These are phyloP conservation scores for Triticum urartu DNA, from an alignment of 176 grass and related monocot genomes.

Conservation along the genomic window DNA sequence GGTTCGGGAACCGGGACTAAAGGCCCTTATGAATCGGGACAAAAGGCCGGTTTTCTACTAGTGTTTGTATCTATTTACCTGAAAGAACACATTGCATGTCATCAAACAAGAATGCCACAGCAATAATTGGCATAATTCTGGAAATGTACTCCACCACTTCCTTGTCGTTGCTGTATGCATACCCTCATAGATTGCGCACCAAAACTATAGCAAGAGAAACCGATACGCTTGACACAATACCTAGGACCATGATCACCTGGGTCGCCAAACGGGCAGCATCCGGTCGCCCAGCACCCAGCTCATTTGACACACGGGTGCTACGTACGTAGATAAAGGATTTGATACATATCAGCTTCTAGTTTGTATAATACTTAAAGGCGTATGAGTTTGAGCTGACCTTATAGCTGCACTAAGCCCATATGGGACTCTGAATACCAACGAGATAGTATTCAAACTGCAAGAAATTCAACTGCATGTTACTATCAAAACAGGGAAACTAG, in stretches of 20 bases:
- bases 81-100: conserved; percentile 68
- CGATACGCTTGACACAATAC: conserved; percentile 10
- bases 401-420: conserved; percentile 73
- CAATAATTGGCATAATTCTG: conserved; percentile 63
- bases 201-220: conserved; percentile 42
- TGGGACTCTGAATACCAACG: conserved; percentile 53
- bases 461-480: not conserved
- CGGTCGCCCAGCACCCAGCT: conserved; percentile 64
- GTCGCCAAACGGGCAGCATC: conserved; percentile 55
- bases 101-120: conserved; percentile 58
- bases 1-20: too few species aligned
- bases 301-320: conserved; percentile 75
- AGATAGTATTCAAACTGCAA: conserved; percentile 57
- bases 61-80: conserved; percentile 35
- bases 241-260: conserved; percentile 51
- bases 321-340: not conserved
- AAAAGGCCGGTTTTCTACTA: too few species aligned
- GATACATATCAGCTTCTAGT: not conserved
- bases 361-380: too few species aligned
- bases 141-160: conserved; percentile 65
- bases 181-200: conserved; percentile 55
- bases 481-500: not conserved
- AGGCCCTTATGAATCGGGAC: too few species aligned
- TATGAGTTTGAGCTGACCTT: conserved; percentile 42
- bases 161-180: conserved; percentile 64